Evolutionary conservation across 78 protist genomes (phyloP).

Genomic region (Planoprotostelium fungivorum): DNA sequence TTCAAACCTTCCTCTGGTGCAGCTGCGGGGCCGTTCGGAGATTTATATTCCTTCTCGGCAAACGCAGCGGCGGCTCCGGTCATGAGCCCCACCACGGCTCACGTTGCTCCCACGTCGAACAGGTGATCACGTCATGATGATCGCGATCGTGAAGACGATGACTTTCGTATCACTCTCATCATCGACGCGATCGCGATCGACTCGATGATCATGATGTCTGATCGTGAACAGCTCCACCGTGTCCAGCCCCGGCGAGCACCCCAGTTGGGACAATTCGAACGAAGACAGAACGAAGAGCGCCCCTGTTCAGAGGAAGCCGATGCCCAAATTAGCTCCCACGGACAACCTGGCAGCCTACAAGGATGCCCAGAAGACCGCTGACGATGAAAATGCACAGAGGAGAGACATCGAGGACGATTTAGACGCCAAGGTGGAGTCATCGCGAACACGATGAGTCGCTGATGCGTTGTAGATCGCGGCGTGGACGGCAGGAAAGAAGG

Average conservation of each 20-base stretch:
- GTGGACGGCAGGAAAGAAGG: background rate
- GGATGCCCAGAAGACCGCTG: background rate
- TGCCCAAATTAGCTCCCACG: background rate
- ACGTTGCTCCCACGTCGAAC: no score
- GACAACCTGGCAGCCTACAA: background rate
- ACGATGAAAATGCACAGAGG: background rate
- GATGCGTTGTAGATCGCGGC: background rate
- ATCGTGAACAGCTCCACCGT: background rate
- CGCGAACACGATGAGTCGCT: background rate
- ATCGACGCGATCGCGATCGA: no score
- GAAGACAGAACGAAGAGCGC: background rate
- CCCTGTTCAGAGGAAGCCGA: background rate
- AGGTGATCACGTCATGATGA: no score
- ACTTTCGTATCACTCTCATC: no score
- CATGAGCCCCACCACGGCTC: no score
- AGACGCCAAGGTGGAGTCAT: background rate
- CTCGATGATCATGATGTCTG: no score
- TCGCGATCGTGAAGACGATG: no score
- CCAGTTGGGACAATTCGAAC: background rate
- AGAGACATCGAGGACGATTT: background rate
- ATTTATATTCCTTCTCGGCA: no score
- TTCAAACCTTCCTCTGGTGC: no score
- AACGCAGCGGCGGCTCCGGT: no score
- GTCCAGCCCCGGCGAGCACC: background rate
- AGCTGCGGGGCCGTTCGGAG: no score